Evolutionary conservation across 2,329 filamentous ascomycete species (phyloP).

Genomic region (Rutstroemia sydowiana): DNA sequence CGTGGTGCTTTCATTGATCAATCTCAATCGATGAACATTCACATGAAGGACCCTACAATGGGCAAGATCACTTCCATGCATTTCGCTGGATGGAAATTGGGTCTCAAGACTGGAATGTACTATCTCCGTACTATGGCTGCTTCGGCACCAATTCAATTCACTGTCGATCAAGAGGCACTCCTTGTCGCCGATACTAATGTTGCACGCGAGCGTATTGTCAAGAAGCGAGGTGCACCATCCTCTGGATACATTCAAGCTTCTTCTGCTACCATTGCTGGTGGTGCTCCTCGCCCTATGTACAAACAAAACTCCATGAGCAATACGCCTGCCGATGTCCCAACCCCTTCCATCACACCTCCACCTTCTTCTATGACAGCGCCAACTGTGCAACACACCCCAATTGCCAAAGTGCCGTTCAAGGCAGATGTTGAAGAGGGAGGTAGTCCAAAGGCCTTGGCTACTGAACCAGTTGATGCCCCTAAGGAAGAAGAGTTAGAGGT

Average conservation of each 20-base stretch:
- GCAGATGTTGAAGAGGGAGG: constrained; percentile 71
- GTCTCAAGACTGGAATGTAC: constrained; percentile 99
- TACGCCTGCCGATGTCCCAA: constrained; percentile 56
- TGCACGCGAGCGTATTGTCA: constrained; percentile 51
- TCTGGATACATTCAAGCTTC: constrained; percentile 34
- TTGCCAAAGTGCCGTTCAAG: constrained; percentile 63
- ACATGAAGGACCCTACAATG: constrained; percentile 99
- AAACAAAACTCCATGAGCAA: constrained; percentile 30
- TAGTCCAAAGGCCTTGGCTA: constrained; percentile 69
- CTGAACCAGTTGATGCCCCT: constrained; percentile 54
- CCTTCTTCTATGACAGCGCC: constrained; percentile 12
- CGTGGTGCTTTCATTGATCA: constrained; percentile 98
- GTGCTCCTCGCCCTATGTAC: constrained; percentile 60
- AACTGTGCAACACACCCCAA: constrained; percentile 33
- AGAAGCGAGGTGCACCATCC: constrained; percentile 61
- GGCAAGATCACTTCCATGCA: constrained; percentile 99
- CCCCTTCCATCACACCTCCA: constrained; percentile 59
- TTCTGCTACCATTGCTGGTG: constrained; percentile 42
- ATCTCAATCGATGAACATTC: constrained; percentile 97
- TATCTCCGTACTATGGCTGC: constrained; percentile 97
- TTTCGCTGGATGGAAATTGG: constrained; percentile 97
- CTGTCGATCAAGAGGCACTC: constrained; percentile 92
- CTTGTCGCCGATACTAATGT: constrained; percentile 78
- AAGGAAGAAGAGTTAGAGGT: constrained; percentile 57
- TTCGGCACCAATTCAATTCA: constrained; percentile 96